Base-by-base conservation (phyloP, 148 eudicot genomes). In the Fagopyrum tataricum region DNA sequence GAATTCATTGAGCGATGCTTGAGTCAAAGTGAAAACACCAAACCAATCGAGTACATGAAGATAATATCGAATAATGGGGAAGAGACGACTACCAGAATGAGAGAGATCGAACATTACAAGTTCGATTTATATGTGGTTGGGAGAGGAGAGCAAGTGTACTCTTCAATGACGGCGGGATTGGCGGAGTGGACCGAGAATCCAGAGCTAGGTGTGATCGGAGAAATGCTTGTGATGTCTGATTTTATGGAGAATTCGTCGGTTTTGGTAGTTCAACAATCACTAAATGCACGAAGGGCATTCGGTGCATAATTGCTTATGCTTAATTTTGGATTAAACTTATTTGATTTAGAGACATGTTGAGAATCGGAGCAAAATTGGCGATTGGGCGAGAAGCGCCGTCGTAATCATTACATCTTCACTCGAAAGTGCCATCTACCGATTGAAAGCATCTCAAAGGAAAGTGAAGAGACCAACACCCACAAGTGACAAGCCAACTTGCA, bases 141-240 rank as follows among this genome's bases (percentile, higher is more conserved):
- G 47, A 83, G 78, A 64, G 82, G 86, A 21, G 20, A 51, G 5
- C 67, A 55, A 13, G 46, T 48, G 3, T 42, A 69, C 13, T 78
- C 83, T 14, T 73, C 79, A 2, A 47, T 80, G 26, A 82, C 76
- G 26, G 44, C 61, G 31, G 85, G 87, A 41, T 42, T 87, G 40
- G 80, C 76, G 11, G 77, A 75, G 7, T 84, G 87, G 91, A 85
- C 76, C 47, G 88, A 85, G 42, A 71, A 74, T 51, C 82, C 76
- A 31, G 88, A 85, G 73, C 71, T 87, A 5, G 91, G 91, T 9
- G 23, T 82, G 0, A 43, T 87, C 1, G 88, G 85, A 26, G 85
- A 87, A 61, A 74, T 85, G 67, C 67, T 87, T 59, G 81, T 83
- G 44, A 81, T 82, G 21, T 81, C 84, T 2, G 84, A 83, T 37